These are phyloP conservation scores for Ceratonia siliqua DNA, from an alignment of 306 rosid species.

Conservation along the genomic window DNA sequence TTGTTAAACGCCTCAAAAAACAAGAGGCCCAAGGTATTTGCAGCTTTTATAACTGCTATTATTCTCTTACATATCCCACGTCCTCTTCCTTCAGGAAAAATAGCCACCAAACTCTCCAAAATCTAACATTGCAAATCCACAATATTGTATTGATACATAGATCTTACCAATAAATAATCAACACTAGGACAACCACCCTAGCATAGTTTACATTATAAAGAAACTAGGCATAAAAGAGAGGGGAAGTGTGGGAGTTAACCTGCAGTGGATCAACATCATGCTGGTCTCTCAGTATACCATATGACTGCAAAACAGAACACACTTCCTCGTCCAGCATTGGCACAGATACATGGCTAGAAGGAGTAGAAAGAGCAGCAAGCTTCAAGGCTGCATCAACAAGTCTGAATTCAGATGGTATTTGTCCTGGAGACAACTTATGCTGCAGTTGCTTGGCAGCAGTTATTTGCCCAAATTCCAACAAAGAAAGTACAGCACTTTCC, in stretches of 20 bases:
- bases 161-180: slow-evolving; percentile 17
- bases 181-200: background rate
- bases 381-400: slow-evolving; percentile 87
- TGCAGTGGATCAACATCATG: slow-evolving; percentile 62
- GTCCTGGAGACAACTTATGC: slow-evolving; percentile 80
- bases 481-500: slow-evolving; percentile 91
- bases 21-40: slow-evolving; percentile 74
- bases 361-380: slow-evolving; percentile 77
- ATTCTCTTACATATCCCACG: slow-evolving; percentile 88
- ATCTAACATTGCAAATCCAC: slow-evolving; percentile 50
- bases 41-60: slow-evolving; percentile 84
- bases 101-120: slow-evolving; percentile 73
- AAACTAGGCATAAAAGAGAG: background rate
- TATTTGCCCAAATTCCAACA: slow-evolving; percentile 94
- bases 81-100: slow-evolving; percentile 81
- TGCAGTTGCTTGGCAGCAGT: slow-evolving; percentile 92
- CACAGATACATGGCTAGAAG: slow-evolving; percentile 52
- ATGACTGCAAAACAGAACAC: slow-evolving; percentile 53
- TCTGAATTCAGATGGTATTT: slow-evolving; percentile 73
- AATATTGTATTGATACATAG: slow-evolving; percentile 27
- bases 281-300: slow-evolving; percentile 47
- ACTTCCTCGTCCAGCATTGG: slow-evolving; percentile 81
- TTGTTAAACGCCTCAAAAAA: slow-evolving; percentile 89
- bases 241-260: slow-evolving; percentile 47
- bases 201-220: background rate